A percentile compares a stretch with the other conserved stretches of the same genome.
phyloP scores from a whole-genome alignment of 139 green algal species.

The Bryopsis sp. region DNA sequence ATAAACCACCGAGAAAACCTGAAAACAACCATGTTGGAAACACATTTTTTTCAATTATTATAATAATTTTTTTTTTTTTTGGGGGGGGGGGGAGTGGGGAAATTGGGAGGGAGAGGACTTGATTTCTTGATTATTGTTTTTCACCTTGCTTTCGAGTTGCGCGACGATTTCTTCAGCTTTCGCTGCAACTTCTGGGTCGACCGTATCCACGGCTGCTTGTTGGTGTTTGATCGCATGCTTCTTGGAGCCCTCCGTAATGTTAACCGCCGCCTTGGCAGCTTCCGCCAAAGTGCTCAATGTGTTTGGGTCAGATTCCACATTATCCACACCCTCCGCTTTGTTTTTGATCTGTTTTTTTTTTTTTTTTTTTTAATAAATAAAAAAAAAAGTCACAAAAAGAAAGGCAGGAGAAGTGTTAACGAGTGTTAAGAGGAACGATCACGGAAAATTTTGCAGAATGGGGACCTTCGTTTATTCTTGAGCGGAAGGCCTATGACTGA shows the following conservation, averaged over 20 bases:
- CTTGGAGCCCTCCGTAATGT: not conserved
- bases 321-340: not conserved
- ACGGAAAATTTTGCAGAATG: no score
- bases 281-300: not conserved
- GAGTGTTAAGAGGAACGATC: not conserved
- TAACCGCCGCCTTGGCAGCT: not conserved
- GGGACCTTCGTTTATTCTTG: no score
- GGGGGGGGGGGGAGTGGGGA: no score
- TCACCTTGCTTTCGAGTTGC: no score
- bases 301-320: not conserved
- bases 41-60: no score
- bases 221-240: not conserved
- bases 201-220: conserved; percentile 1
- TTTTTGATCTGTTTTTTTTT: not conserved
- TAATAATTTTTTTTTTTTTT: no score
- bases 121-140: no score
- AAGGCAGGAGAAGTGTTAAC: not conserved
- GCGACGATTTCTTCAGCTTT: not conserved
- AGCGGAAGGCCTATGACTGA: no score
- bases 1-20: no score
- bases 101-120: no score
- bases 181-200: not conserved
- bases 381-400: not conserved
- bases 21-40: no score
- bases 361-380: not conserved